Evolutionary conservation across 306 rosid genomes (phyloP).

Genomic region (Dryas alaskensis): DNA sequence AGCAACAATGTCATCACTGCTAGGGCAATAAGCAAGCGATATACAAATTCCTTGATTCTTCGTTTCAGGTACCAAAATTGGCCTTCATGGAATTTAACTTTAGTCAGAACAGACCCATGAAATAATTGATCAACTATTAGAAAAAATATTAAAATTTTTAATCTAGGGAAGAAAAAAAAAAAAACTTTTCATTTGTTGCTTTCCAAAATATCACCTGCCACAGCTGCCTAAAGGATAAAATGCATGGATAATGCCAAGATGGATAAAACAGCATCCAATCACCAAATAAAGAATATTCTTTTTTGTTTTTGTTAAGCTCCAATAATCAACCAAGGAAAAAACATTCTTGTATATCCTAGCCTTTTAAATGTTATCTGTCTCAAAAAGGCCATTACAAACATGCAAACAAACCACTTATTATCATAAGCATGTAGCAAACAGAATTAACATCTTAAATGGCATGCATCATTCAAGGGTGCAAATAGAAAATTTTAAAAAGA

Average conservation of each 20-base stretch:
- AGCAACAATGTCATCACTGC: conserved; percentile 63
- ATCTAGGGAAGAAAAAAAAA: neutral
- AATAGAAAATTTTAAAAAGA: neutral
- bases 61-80: conserved; percentile 60
- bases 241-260: no score
- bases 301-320: no score
- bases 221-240: no score
- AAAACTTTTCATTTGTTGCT: no score
- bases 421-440: neutral
- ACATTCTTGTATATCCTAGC: neutral
- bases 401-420: neutral
- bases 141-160: no score
- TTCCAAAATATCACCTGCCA: no score
- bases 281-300: no score
- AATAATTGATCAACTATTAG: neutral
- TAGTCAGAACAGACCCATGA: conserved; percentile 30
- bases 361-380: neutral
- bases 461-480: neutral
- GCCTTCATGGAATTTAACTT: conserved; percentile 48
- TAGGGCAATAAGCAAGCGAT: conserved; percentile 74
- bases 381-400: neutral
- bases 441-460: neutral
- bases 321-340: neutral
- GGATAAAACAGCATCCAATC: no score
- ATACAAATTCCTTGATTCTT: conserved; percentile 79